Percentiles rank a stretch among this genome's conserved stretches.
Conservation (phyloP, 768 basidiomycete genomes). For the Coprinopsis cinerea region DNA sequence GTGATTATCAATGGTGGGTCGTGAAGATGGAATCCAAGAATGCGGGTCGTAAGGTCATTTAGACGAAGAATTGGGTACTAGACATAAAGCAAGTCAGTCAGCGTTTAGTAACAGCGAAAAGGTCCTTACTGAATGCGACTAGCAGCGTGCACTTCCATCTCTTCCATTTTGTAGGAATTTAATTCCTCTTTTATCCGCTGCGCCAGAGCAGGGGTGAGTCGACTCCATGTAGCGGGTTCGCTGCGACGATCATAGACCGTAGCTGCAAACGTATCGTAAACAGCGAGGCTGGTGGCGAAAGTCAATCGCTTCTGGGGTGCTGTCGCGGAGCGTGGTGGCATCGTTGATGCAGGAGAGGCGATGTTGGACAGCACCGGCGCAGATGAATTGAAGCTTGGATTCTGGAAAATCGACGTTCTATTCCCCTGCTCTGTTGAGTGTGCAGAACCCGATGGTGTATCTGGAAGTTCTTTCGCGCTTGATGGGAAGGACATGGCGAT, state of each 20-base stretch:
- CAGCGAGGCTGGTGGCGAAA: slow-evolving; percentile 88
- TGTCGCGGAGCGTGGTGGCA: slow-evolving; percentile 71
- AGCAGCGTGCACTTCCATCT: slow-evolving; percentile 96
- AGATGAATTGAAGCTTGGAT: slow-evolving; percentile 82
- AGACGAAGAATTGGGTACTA: slow-evolving; percentile 89
- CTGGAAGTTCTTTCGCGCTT: slow-evolving; percentile 30
- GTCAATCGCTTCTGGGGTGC: slow-evolving; percentile 66
- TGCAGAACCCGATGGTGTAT: slow-evolving; percentile 13
- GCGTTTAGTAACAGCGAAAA: slow-evolving; percentile 6
- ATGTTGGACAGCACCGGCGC: slow-evolving; percentile 78
- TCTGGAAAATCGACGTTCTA: slow-evolving; percentile 61
- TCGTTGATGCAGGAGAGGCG: slow-evolving; percentile 39
- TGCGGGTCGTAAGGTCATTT: slow-evolving; percentile 25
- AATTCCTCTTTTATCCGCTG: slow-evolving; percentile 98
- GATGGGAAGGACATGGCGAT: slow-evolving; percentile 26
- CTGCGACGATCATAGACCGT: slow-evolving; percentile 90
- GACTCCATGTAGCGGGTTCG: slow-evolving; percentile 96
- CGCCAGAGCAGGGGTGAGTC: slow-evolving; percentile 88
- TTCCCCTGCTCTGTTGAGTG: slow-evolving; percentile 32
- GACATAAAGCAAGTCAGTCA: slow-evolving; percentile 8
- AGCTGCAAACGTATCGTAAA: slow-evolving; percentile 95
- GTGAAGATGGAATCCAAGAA: slow-evolving; percentile 26
- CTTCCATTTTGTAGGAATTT: slow-evolving; percentile 98
- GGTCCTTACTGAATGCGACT: slow-evolving; percentile 81
- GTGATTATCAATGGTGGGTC: slow-evolving; percentile 12